Evolutionary conservation across 257 asterid species (phyloP).

Genomic region (Rhazya stricta): DNA sequence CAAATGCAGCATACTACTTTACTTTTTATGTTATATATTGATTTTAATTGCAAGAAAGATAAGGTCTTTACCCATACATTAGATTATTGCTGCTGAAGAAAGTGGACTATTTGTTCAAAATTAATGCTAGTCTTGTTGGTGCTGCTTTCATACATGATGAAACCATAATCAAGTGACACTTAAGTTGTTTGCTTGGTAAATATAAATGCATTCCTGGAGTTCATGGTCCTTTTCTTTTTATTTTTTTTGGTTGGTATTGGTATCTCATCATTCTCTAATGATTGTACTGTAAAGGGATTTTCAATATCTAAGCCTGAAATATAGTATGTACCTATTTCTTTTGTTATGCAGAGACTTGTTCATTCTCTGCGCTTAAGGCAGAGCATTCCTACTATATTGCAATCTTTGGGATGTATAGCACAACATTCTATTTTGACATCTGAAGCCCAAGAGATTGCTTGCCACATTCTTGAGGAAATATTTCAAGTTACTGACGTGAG

Average conservation of each 20-base stretch:
- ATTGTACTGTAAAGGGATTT: background rate
- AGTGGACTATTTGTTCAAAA: background rate
- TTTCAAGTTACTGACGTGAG: constrained; percentile 56
- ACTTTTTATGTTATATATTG: background rate
- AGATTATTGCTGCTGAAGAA: background rate
- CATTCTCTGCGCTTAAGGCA: constrained; percentile 49
- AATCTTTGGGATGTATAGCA: constrained; percentile 84
- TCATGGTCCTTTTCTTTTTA: too few species aligned
- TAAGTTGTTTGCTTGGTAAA: background rate
- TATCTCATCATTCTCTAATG: too few species aligned
- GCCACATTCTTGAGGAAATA: constrained; percentile 55
- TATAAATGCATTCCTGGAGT: background rate
- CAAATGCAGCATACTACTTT: too few species aligned
- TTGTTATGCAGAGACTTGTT: constrained; percentile 50
- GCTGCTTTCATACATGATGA: background rate
- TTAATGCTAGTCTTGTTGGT: background rate
- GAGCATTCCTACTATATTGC: constrained; percentile 65
- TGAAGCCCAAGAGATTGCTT: constrained; percentile 49
- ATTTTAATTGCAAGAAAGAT: background rate
- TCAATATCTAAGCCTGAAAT: background rate
- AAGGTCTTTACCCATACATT: background rate
- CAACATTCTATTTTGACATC: constrained; percentile 56
- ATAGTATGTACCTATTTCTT: constrained; percentile 10
- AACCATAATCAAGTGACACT: background rate
- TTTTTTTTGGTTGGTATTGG: too few species aligned